These are phyloP conservation scores for Clavispora carvajalis DNA, from an alignment of 805 yeast genomes.

Conservation along the genomic window DNA sequence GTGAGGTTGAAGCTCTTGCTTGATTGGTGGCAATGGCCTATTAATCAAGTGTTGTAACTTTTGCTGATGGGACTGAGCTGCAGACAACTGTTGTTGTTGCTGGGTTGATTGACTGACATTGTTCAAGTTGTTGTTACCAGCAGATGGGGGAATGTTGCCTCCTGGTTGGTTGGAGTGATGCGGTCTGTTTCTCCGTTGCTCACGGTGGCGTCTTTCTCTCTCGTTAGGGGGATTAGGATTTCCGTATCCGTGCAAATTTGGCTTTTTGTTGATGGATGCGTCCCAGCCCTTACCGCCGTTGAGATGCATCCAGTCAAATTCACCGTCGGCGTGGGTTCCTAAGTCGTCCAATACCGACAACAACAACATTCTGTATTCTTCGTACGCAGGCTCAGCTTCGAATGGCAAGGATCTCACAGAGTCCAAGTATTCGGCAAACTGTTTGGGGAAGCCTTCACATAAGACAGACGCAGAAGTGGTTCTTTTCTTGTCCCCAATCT, in stretches of 20 bases:
- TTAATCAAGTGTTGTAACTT: constrained; percentile 45
- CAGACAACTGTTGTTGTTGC: constrained; percentile 34
- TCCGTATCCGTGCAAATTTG: constrained; percentile 79
- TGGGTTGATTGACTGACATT: constrained; percentile 16
- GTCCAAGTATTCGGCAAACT: constrained; percentile 68
- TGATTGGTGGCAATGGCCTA: constrained; percentile 44
- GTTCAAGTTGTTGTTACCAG: constrained; percentile 18
- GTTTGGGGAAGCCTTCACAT: constrained; percentile 71
- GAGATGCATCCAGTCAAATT: constrained; percentile 77
- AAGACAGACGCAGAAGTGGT: constrained; percentile 80
- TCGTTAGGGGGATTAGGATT: constrained; percentile 57
- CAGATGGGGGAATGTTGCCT: constrained; percentile 10
- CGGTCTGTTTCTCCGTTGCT: constrained; percentile 40
- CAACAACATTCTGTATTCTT: constrained; percentile 57
- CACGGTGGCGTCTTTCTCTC: constrained; percentile 42
- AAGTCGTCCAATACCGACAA: constrained; percentile 52
- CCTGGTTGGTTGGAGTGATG: constrained; percentile 19
- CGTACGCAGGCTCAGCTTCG: constrained; percentile 78
- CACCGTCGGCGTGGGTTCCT: constrained; percentile 59
- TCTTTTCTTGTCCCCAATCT: constrained; percentile 93
- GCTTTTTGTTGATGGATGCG: constrained; percentile 66
- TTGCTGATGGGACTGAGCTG: constrained; percentile 45
- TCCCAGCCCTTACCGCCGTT: constrained; percentile 84
- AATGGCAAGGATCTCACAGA: constrained; percentile 65
- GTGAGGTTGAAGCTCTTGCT: constrained; percentile 31